Conservation (phyloP, 495 filamentous ascomycete genomes). For the Tetracladium marchalianum region DNA sequence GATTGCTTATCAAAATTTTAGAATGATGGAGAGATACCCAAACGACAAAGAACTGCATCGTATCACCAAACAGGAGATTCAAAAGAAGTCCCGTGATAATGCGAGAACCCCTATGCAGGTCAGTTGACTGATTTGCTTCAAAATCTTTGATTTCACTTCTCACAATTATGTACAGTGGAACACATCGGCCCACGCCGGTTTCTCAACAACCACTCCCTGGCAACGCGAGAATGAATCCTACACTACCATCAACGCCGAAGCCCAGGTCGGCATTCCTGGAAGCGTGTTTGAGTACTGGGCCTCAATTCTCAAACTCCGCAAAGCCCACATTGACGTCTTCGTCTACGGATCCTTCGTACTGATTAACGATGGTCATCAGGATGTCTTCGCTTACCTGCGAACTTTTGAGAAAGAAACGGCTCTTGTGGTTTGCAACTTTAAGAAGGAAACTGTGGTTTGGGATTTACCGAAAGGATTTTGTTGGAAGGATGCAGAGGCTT, state of each 20-base stretch:
- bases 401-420: constrained; percentile 4
- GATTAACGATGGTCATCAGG: constrained; percentile 25
- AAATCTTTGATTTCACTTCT: not conserved
- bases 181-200: constrained; percentile 35
- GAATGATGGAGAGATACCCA: constrained; percentile 1
- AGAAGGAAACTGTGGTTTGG: constrained; percentile 6
- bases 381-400: constrained; percentile 26
- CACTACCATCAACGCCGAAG: constrained; percentile 36
- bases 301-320: constrained; percentile 29
- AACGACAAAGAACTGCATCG: constrained; percentile 11
- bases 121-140: not conserved
- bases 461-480: not conserved
- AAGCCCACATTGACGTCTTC: constrained; percentile 31
- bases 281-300: constrained; percentile 40
- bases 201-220: constrained; percentile 42
- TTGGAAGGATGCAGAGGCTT: constrained; percentile 1
- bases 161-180: constrained; percentile 32
- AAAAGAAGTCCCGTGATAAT: constrained; percentile 47
- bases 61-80: constrained; percentile 10
- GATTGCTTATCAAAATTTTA: not conserved
- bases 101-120: constrained; percentile 50
- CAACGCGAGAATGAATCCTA: constrained; percentile 48
- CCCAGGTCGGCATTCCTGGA: constrained; percentile 28
- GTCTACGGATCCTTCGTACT: constrained; percentile 35
- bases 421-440: constrained; percentile 10